Percentiles rank a stretch among this genome's conserved stretches.
Conservation (phyloP, 495 filamentous ascomycete species). For the Cercophora sp. region DNA sequence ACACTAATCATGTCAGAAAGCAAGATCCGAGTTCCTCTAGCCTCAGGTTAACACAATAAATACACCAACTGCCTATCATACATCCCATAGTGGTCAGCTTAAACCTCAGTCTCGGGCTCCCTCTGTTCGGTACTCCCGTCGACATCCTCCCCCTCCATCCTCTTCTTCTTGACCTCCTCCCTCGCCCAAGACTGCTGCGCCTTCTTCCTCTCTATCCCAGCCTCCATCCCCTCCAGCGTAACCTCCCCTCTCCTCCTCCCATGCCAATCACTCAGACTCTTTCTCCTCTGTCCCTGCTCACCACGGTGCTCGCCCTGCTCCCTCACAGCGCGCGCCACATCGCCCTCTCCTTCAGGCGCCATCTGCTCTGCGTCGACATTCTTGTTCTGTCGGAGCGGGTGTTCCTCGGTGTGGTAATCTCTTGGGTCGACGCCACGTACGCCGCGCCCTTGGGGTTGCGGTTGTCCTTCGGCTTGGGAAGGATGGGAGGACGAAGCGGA, state of each 20-base stretch:
- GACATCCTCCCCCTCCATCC: constrained; percentile 24
- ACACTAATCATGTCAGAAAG: too few species aligned
- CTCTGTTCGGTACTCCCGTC: constrained; percentile 13
- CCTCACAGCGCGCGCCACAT: constrained; percentile 48
- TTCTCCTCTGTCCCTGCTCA: background rate
- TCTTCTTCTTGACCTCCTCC: constrained; percentile 30
- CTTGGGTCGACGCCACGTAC: constrained; percentile 26
- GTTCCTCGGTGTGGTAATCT: constrained; percentile 1
- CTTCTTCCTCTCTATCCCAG: constrained; percentile 39
- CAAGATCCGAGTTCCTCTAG: too few species aligned
- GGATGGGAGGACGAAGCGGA: background rate
- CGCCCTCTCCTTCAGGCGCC: constrained; percentile 49
- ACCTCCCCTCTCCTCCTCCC: constrained; percentile 24
- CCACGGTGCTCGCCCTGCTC: constrained; percentile 31
- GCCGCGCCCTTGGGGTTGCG: constrained; percentile 37
- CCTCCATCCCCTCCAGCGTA: constrained; percentile 29
- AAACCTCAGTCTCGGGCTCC: background rate
- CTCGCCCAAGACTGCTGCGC: constrained; percentile 27
- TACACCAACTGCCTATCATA: too few species aligned
- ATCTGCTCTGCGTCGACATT: constrained; percentile 55
- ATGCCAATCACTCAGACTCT: constrained; percentile 12
- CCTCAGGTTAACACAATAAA: too few species aligned
- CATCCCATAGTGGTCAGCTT: too few species aligned
- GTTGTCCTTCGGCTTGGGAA: constrained; percentile 8
- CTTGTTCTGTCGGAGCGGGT: constrained; percentile 10